phyloP scores from a whole-genome alignment of 768 basidiomycete species.

The Tylopilus cervinicoccineus region DNA sequence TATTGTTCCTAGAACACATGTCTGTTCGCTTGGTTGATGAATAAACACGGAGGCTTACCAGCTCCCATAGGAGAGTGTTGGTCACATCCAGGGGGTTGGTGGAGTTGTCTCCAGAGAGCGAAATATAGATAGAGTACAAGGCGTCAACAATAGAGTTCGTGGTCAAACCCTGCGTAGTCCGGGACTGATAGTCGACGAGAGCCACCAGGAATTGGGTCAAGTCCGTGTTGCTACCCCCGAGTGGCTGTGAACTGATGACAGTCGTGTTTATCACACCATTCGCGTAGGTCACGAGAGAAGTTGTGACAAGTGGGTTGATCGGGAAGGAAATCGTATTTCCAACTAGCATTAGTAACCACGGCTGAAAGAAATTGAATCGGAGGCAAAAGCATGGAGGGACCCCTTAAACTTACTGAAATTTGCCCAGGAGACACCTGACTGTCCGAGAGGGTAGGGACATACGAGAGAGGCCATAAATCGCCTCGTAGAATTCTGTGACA shows the following conservation, averaged over 20 bases:
- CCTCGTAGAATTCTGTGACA: not conserved
- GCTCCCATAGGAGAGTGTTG: not conserved
- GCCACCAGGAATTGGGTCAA: constrained; percentile 12
- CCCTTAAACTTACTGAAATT: not conserved
- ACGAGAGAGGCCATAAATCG: constrained; percentile 3
- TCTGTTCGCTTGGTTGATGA: too few relatives aligned
- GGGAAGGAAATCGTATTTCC: constrained; percentile 17
- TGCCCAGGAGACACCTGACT: not conserved
- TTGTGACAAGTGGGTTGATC: constrained; percentile 9
- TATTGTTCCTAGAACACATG: constrained; percentile 7
- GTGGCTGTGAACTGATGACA: not conserved
- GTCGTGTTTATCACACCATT: not conserved
- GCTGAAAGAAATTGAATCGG: not conserved
- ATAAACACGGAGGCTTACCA: not conserved
- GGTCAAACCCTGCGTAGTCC: constrained; percentile 10
- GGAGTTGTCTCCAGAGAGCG: not conserved
- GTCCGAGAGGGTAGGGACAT: constrained; percentile 2
- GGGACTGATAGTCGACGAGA: constrained; percentile 2
- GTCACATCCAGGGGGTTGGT: not conserved
- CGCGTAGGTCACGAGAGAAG: constrained; percentile 12
- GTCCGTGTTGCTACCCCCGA: constrained; percentile 1
- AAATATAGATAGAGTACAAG: constrained; percentile 11
- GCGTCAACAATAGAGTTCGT: constrained; percentile 18
- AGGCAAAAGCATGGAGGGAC: too few relatives aligned
- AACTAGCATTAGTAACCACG: not conserved